Percentiles rank a stretch among this genome's conserved stretches.
Evolutionary conservation across 23 red algal species (phyloP).

Genomic region (Gracilaria vermiculophylla): DNA sequence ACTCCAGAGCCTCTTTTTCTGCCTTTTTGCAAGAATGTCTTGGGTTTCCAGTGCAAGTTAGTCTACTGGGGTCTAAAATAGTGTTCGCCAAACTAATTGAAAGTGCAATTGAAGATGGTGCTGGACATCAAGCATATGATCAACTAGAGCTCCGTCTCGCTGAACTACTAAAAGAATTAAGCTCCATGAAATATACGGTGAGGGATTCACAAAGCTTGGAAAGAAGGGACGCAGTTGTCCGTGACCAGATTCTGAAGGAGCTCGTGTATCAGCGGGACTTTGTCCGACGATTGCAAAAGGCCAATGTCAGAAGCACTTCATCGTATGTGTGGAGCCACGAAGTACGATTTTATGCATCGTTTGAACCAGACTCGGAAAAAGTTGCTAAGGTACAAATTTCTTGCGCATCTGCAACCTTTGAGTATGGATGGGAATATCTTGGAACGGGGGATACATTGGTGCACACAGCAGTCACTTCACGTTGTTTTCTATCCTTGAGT

Average conservation of each 20-base stretch:
- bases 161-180: neutral
- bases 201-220: neutral
- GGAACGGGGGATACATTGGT: conserved; percentile 69
- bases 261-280: conserved; percentile 62
- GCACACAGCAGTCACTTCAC: conserved; percentile 52
- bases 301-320: neutral
- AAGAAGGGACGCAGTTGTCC: neutral
- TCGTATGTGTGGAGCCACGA: conserved; percentile 23
- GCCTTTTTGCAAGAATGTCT: neutral
- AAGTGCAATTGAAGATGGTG: neutral
- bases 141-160: neutral
- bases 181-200: neutral
- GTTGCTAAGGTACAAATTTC: neutral
- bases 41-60: conserved; percentile 29
- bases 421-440: conserved; percentile 77
- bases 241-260: conserved; percentile 70
- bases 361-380: neutral
- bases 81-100: conserved; percentile 35
- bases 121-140: neutral
- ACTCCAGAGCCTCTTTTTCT: neutral
- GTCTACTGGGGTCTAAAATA: conserved; percentile 34
- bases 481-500: conserved; percentile 43
- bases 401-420: conserved; percentile 15
- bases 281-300: conserved; percentile 1
- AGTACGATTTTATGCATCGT: conserved; percentile 19